Evolutionary conservation across 1,139 yeast species (phyloP), one percentile per base, ranked within the genome.

Genomic region (Candida buenavistaensis): DNA sequence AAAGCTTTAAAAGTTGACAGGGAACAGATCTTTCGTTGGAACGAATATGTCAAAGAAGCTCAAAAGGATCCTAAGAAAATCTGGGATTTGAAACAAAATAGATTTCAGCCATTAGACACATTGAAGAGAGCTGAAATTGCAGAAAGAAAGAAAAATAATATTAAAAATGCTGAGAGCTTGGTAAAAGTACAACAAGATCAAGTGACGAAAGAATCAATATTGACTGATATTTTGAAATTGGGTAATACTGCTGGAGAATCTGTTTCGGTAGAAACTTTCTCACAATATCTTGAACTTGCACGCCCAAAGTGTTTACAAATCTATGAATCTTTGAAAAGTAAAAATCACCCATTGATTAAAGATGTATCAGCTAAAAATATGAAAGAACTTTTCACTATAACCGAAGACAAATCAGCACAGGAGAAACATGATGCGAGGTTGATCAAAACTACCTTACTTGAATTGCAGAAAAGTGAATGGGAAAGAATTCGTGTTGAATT

Each of bases 11-110:
- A 76, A 45, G 68, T 81, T 23, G 95, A 87, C 53, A 79, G 77
- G 51, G 68, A 68, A 22, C 96, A 88, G 60, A 78, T 87, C 32
- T 61, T 72, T 14, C 73, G 76, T 43, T 90, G 90, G 92, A 89
- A 88, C 62, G 66, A 72, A 40, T 84, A 78, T 56, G 82, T 90
- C 14, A 63, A 67, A 16, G 54, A 65, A 21, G 85, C 87, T 41
- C 68, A 66, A 44, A 68, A 64, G 36, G 68, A 77, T 51, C 90
- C 92, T 14, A 63, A 68, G 49, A 72, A 67, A 37, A 73, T 72
- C 48, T 82, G 83, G 82, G 66, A 72, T 39, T 60, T 69, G 50
- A 72, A 77, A 39, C 69, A 70, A 50, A 53, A 64, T 50, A 61
- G 75, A 59, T 71, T 72, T 35, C 46, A 52, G 38, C 55, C 69